Evolutionary conservation across 1,284 basidiomycete species (phyloP), one percentile per base, ranked within the genome.

Genomic region (Athelia psychrophila): DNA sequence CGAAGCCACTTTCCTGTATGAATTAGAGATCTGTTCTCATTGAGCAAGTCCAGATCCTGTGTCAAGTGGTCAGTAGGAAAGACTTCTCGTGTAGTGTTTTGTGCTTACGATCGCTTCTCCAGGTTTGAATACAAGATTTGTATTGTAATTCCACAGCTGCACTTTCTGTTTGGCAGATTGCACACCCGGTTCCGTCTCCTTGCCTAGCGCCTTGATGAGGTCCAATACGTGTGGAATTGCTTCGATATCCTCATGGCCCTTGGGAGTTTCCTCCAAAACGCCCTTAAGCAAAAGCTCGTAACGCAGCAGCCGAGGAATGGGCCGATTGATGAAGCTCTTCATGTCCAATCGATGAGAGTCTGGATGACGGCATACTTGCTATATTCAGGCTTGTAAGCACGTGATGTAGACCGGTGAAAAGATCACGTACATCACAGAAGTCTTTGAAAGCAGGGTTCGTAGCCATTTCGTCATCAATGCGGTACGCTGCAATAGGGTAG

Each of bases 401-500:
- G 47, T 52, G 47, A 33, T 16, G 9, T n/a, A 18, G 52, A 30
- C 16, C 3, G 8, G 38, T 6, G 3, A 42, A 27, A 10, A 12
- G 9, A 46, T 10, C 64, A 79, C 54, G 13, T 56, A 94, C 93
- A 56, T 95, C 90, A 3, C 94, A 79, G 64, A 98, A 96, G 0
- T 74, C 70, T 56, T 82, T 87, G 73, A 99, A 98, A 3, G 78
- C 73, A 0, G 78, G 75, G 64, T 98, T 99, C 51, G 76, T 84
- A 23, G 75, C 79, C 72, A 86, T 85, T 73, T 98, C 96, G 47
- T 95, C 88, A 52, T 95, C 92, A 51, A 98, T 89, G 51, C 90
- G 79, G 65, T 93, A 94, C 33, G 90, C 91, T 3, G 95, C 95
- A 51, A 97, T 91, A 1, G 96, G 95, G 65, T 97, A 97, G 69